Evolutionary conservation across 1,284 basidiomycete species (phyloP).

Genomic region (Boletus calvinii): DNA sequence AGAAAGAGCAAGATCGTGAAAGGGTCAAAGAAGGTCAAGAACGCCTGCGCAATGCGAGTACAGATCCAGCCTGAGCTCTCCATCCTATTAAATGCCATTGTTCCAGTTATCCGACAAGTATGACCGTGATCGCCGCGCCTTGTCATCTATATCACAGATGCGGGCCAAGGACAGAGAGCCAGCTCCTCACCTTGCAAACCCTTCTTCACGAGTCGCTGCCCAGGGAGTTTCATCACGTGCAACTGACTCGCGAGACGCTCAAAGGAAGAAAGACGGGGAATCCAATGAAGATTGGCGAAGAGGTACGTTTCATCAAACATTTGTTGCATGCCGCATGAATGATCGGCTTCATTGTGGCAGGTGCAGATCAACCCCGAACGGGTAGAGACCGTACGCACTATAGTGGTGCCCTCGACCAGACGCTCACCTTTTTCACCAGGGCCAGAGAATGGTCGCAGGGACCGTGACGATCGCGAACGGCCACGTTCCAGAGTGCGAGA

Average conservation of each 20-base stretch:
- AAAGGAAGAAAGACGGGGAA: constrained; percentile 70
- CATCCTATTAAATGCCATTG: constrained; percentile 9
- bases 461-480: constrained; percentile 58
- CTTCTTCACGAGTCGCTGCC: constrained; percentile 41
- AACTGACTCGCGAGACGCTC: constrained; percentile 54
- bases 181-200: constrained; percentile 56
- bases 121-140: constrained; percentile 73
- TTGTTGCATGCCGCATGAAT: constrained; percentile 3
- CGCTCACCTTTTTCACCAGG: constrained; percentile 33
- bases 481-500: constrained; percentile 62
- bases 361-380: constrained; percentile 49
- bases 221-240: constrained; percentile 48
- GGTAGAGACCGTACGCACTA: constrained; percentile 56
- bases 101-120: constrained; percentile 78
- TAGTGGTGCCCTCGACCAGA: constrained; percentile 3
- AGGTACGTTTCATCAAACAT: constrained; percentile 45
- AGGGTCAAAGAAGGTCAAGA: constrained; percentile 76
- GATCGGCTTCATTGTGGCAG: constrained; percentile 28
- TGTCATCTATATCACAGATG: constrained; percentile 44
- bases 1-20: constrained; percentile 67
- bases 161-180: constrained; percentile 69
- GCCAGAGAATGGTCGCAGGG: constrained; percentile 50
- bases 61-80: constrained; percentile 8
- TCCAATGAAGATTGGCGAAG: constrained; percentile 77
- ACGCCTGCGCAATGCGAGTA: constrained; percentile 66